Conservation (phyloP, 192 early-diverging fungal species). For the Podila horticola region DNA sequence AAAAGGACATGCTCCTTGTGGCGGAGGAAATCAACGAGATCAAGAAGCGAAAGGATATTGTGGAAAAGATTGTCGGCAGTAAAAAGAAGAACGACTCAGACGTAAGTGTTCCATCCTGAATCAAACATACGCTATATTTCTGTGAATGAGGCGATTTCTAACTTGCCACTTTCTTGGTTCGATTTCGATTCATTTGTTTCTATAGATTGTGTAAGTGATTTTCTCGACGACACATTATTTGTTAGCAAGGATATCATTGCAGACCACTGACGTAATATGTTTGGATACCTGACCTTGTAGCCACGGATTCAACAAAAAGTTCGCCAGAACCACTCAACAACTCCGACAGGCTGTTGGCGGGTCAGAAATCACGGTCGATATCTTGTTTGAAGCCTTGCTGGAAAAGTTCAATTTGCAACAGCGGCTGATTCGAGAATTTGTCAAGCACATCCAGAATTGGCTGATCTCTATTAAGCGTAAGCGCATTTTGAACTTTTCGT, state of each 20-base stretch:
- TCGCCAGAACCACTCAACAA: constrained; percentile 69
- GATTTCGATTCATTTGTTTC: background rate
- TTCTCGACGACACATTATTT: background rate
- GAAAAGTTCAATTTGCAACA: constrained; percentile 67
- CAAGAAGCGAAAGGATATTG: constrained; percentile 87
- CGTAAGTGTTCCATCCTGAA: constrained; percentile 55
- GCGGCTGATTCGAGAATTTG: constrained; percentile 59
- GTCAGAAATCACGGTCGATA: constrained; percentile 63
- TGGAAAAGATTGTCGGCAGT: constrained; percentile 83
- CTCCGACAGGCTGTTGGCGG: constrained; percentile 75
- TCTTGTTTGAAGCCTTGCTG: constrained; percentile 66
- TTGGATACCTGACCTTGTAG: constrained; percentile 42
- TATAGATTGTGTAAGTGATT: constrained; percentile 41
- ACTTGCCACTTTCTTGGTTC: background rate
- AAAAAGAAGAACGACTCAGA: constrained; percentile 74
- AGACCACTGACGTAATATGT: background rate
- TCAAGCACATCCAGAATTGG: constrained; percentile 59
- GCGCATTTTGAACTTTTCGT: background rate
- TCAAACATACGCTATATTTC: background rate
- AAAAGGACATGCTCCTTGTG: constrained; percentile 65
- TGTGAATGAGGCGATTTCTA: background rate
- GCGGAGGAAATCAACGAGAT: constrained; percentile 88
- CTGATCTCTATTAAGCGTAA: constrained; percentile 55
- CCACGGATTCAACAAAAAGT: constrained; percentile 81
- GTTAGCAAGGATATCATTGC: background rate